Base-by-base conservation (phyloP, 768 basidiomycete genomes). In the Coprinellus aureogranulatus region DNA sequence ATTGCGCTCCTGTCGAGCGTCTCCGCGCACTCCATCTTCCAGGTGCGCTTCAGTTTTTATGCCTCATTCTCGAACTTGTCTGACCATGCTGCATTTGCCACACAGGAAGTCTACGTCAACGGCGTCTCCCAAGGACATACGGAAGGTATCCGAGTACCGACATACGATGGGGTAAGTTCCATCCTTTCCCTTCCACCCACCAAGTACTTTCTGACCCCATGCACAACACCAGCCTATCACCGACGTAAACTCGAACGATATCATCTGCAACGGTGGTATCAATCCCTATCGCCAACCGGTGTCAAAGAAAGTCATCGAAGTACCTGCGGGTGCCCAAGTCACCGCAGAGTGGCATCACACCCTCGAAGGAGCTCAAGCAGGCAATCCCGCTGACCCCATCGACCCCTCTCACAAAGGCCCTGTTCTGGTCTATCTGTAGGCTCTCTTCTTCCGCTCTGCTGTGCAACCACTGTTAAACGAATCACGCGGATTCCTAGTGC, bases 201-300 rank as follows among this genome's bases (percentile, higher is more conserved):
- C 34, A 34, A 34, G 8, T 14, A 34, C 14, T 34, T 34, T 34
- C 34, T 34, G 14, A 34, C 34, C 34, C 8, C 34, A 6, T 14
- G 34, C 34, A 34, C 14, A 34, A 6, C 14, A 34, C n/a, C 34
- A 34, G 34, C 34, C 34, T 14, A 34, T 34, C 34, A n/a, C 44
- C 8, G 14, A 34, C 34, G 81, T 85, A 12, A 81, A 75, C 6
- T 81, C 80, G 0, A 81, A 81, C 67, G 78, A 78, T 62, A 53
- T 78, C 41, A 84, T 84, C 57, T 85, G 84, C 75, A 85, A 85
- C 51, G 81, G 83, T 23, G 82, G 81, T 12, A 81, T 81, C 61
- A 84, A 83, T 64, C 81, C 80, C 2, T 82, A 81, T 65, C 75
- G 75, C 50, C 69, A 72, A 56, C 81, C 80, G 9, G 64, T 82